These are phyloP conservation scores for Epithemia pelagica DNA, from an alignment of 108 stramenopile species.

Conservation along the genomic window DNA sequence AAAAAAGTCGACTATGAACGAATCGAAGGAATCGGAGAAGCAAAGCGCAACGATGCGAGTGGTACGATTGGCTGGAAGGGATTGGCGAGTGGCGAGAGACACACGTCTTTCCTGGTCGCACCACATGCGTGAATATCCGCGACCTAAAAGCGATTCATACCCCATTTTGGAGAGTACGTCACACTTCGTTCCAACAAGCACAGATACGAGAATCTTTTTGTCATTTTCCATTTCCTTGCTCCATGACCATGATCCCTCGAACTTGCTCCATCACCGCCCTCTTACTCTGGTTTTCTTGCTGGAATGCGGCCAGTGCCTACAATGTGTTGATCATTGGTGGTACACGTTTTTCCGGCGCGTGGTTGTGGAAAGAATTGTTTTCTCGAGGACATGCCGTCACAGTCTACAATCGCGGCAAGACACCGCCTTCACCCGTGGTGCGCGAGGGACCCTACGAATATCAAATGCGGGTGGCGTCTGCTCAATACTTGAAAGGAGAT, in stretches of 20 bases:
- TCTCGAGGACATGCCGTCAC: constrained; percentile 24
- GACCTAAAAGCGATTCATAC: too few relatives aligned
- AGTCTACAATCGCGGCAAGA: constrained; percentile 30
- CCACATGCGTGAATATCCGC: too few relatives aligned
- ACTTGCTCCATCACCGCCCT: neutral
- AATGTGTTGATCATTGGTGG: constrained; percentile 29
- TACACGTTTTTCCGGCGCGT: constrained; percentile 29
- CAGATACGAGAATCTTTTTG: too few relatives aligned
- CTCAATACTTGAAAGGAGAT: constrained; percentile 19
- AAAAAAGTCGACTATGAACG: too few relatives aligned
- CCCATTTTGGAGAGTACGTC: too few relatives aligned
- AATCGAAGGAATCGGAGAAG: too few relatives aligned
- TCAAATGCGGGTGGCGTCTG: constrained; percentile 20
- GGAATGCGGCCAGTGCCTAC: constrained; percentile 6
- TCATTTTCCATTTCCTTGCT: too few relatives aligned
- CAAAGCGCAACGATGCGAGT: too few relatives aligned
- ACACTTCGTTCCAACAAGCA: too few relatives aligned
- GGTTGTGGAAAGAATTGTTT: constrained; percentile 28
- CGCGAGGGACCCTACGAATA: constrained; percentile 18
- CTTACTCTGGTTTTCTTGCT: neutral
- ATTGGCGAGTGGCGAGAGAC: too few relatives aligned
- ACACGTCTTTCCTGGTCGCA: too few relatives aligned
- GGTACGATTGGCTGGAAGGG: too few relatives aligned
- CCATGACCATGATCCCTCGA: neutral
- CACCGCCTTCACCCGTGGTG: constrained; percentile 17